phyloP scores from a whole-genome alignment of 805 yeast species.

The Starmerella gropengiesseri region DNA sequence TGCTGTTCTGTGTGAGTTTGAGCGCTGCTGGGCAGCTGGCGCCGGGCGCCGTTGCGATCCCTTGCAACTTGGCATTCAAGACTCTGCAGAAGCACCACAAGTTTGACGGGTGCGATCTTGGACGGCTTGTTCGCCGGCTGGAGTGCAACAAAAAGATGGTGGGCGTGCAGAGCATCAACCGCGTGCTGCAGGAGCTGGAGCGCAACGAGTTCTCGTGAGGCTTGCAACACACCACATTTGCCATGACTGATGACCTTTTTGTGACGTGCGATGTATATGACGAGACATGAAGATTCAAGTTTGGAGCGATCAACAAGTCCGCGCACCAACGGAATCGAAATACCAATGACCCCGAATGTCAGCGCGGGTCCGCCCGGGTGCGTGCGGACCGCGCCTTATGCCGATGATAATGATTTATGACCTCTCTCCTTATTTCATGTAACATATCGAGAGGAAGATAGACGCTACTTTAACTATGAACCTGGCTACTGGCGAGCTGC shows the following conservation, averaged over 20 bases:
- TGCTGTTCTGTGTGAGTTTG: conserved; percentile 58
- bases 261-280: too few relatives aligned
- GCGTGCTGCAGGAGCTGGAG: conserved; percentile 23
- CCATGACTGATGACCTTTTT: too few relatives aligned
- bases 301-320: neutral
- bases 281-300: neutral
- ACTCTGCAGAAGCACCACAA: conserved; percentile 56
- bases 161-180: conserved; percentile 26
- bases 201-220: conserved; percentile 8
- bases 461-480: too few relatives aligned
- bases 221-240: too few relatives aligned
- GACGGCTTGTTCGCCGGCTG: conserved; percentile 19
- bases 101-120: conserved; percentile 23
- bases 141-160: conserved; percentile 21
- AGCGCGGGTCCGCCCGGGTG: too few relatives aligned
- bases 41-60: conserved; percentile 39
- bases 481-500: too few relatives aligned
- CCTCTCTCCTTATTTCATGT: too few relatives aligned
- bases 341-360: too few relatives aligned
- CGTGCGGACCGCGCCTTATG: too few relatives aligned
- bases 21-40: conserved; percentile 16
- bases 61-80: conserved; percentile 76
- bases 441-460: too few relatives aligned
- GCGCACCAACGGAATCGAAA: too few relatives aligned
- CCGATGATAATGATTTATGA: too few relatives aligned